Conservation (phyloP, 306 rosid species). For the Abrus pulchellus region DNA sequence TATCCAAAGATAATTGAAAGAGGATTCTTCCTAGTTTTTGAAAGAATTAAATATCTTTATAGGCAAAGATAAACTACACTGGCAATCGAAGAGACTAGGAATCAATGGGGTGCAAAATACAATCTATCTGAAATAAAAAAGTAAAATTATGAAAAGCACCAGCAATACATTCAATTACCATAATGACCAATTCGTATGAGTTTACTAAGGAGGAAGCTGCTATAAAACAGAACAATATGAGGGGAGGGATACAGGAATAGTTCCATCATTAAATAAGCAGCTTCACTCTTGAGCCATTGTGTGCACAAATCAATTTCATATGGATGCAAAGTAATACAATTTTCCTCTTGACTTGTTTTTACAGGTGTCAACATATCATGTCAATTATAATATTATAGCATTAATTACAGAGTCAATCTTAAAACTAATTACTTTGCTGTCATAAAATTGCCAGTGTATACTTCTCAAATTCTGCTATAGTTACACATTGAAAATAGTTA, state of each 20-base stretch:
- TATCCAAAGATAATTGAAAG: neutral
- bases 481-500: neutral
- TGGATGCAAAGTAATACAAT: neutral
- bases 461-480: constrained; percentile 12
- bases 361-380: neutral
- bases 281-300: constrained; percentile 10
- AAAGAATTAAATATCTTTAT: constrained; percentile 8
- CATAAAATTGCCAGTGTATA: neutral
- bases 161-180: constrained; percentile 41
- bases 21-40: constrained; percentile 5
- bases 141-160: neutral
- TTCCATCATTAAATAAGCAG: constrained; percentile 31
- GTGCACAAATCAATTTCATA: constrained; percentile 25
- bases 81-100: constrained; percentile 10
- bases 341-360: neutral
- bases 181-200: constrained; percentile 25
- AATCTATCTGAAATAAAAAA: constrained; percentile 5
- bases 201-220: constrained; percentile 44
- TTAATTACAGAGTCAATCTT: constrained; percentile 31
- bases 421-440: constrained; percentile 20
- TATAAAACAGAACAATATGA: constrained; percentile 39
- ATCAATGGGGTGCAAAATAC: constrained; percentile 24
- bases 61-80: constrained; percentile 23
- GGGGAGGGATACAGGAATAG: constrained; percentile 22
- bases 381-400: neutral